Conservation (phyloP, 805 yeast genomes). For the Yamadazyma kitorensis region DNA sequence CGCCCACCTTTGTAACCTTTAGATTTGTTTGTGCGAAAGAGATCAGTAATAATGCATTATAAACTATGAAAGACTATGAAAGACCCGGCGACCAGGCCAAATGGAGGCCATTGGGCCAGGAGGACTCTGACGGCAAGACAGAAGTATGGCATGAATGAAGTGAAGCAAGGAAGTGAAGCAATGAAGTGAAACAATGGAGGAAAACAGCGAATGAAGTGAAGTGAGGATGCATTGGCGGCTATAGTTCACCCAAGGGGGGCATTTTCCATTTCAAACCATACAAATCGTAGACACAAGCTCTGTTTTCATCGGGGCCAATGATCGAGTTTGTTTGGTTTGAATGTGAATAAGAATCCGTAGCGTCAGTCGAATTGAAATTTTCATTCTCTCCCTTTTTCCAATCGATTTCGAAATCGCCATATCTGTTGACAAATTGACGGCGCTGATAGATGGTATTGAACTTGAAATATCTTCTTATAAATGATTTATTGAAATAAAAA, state of each 20-base stretch:
- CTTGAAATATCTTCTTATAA: constrained; percentile 32
- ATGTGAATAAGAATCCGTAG: constrained; percentile 10
- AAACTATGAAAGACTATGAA: no score
- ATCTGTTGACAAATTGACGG: constrained; percentile 40
- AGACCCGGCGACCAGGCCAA: no score
- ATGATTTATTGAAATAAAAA: constrained; percentile 31
- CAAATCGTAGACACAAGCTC: constrained; percentile 31
- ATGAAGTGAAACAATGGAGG: no score
- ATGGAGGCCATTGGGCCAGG: no score
- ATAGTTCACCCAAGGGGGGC: constrained; percentile 35
- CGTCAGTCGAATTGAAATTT: constrained; percentile 11
- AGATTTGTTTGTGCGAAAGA: no score
- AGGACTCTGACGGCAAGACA: no score
- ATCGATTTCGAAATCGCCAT: constrained; percentile 37
- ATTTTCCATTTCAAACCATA: constrained; percentile 43
- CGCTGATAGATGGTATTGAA: constrained; percentile 41
- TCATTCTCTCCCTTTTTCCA: constrained; percentile 19
- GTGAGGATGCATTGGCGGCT: no score
- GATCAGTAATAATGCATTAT: no score
- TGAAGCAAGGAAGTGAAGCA: no score
- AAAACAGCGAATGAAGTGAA: no score
- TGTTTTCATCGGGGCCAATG: constrained; percentile 9
- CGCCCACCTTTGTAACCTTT: no score
- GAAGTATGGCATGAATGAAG: no score
- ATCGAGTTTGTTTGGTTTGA: constrained; percentile 4